These are phyloP conservation scores for Botrytis porri DNA, from an alignment of 2,329 filamentous ascomycete species.

Conservation along the genomic window DNA sequence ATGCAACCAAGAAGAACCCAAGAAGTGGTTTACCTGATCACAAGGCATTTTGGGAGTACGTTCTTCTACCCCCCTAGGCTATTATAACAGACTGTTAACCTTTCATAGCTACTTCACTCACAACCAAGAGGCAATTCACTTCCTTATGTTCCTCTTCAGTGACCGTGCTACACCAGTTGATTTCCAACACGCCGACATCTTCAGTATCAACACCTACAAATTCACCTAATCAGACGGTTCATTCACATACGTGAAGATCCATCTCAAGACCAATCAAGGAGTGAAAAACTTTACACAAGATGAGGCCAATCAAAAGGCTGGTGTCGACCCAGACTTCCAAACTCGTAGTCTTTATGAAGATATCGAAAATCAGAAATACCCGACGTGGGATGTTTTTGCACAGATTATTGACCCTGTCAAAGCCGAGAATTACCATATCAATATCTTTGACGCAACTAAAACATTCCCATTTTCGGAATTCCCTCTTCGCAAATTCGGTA, in stretches of 20 bases:
- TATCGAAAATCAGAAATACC: conserved; percentile 53
- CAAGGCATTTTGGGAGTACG: not conserved
- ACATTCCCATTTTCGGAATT: conserved; percentile 48
- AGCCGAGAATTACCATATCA: conserved; percentile 39
- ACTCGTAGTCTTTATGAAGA: conserved; percentile 51
- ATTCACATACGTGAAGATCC: conserved; percentile 50
- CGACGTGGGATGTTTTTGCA: conserved; percentile 46
- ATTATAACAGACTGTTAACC: not conserved
- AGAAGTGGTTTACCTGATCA: conserved; percentile 1
- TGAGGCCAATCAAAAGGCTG: conserved; percentile 44
- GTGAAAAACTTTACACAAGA: conserved; percentile 48
- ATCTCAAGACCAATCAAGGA: conserved; percentile 49
- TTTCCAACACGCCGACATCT: conserved; percentile 8
- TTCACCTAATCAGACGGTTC: conserved; percentile 45
- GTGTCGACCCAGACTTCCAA: conserved; percentile 30
- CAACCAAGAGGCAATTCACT: conserved; percentile 8
- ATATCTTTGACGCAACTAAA: conserved; percentile 53
- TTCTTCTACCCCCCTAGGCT: conserved; percentile 44
- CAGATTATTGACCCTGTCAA: conserved; percentile 46
- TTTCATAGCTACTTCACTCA: not conserved
- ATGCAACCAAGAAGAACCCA: conserved; percentile 69
- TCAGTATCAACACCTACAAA: conserved; percentile 47
- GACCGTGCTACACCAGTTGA: conserved; percentile 3
- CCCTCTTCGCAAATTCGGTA: conserved; percentile 48
- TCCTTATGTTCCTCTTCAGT: conserved; percentile 13